Evolutionary conservation across 768 basidiomycete genomes (phyloP).

Genomic region (Mycena epipterygia): DNA sequence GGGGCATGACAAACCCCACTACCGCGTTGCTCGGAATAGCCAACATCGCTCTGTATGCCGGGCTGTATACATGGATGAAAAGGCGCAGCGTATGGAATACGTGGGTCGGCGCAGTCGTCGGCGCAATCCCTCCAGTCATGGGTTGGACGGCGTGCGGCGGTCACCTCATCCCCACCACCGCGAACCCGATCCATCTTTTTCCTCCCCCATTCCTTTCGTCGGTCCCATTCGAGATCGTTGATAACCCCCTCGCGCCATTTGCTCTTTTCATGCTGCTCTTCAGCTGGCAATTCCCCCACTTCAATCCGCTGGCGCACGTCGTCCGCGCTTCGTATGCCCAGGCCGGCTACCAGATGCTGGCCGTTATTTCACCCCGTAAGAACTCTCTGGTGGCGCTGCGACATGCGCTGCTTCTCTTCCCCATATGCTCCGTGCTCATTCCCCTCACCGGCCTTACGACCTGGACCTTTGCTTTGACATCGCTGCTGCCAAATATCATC

Average conservation of each 20-base stretch:
- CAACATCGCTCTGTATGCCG: slow-evolving; percentile 93
- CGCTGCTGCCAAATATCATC: slow-evolving; percentile 80
- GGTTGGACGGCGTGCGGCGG: slow-evolving; percentile 98
- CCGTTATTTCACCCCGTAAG: slow-evolving; percentile 78
- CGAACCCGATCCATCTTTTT: slow-evolving; percentile 70
- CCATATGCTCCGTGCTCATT: slow-evolving; percentile 82
- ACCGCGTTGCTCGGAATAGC: slow-evolving; percentile 86
- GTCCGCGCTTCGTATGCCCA: slow-evolving; percentile 91
- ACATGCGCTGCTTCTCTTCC: slow-evolving; percentile 81
- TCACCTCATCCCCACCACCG: slow-evolving; percentile 71
- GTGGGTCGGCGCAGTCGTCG: slow-evolving; percentile 95
- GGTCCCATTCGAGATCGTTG: slow-evolving; percentile 60
- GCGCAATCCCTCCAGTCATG: slow-evolving; percentile 94
- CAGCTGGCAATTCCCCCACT: slow-evolving; percentile 99
- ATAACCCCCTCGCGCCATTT: slow-evolving; percentile 86
- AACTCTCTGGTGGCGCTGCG: slow-evolving; percentile 91
- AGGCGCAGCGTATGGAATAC: slow-evolving; percentile 86
- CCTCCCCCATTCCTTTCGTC: slow-evolving; percentile 71
- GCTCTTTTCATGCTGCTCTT: slow-evolving; percentile 89
- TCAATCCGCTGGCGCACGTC: slow-evolving; percentile 92
- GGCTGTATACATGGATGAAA: slow-evolving; percentile 93
- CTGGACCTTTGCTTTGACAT: slow-evolving; percentile 87
- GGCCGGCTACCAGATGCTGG: slow-evolving; percentile 97
- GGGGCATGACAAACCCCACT: slow-evolving; percentile 86
- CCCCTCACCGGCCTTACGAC: slow-evolving; percentile 95